Conservation (phyloP, 2,329 filamentous ascomycete species). For the Corinectria fuckeliana region DNA sequence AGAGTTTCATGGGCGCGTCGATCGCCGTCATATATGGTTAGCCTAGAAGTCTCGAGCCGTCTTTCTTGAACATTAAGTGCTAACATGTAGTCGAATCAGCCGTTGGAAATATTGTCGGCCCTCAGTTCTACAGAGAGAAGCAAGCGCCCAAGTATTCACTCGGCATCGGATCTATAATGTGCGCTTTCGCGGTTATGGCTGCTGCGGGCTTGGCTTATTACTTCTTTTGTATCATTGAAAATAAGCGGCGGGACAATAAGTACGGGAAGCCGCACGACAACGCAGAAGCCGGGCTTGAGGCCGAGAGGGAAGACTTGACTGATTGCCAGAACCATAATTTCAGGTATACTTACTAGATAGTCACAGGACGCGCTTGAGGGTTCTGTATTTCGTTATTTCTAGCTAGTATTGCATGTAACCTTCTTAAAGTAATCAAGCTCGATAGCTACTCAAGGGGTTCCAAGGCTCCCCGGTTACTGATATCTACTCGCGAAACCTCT, state of each 20-base stretch:
- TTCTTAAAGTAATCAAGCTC: not conserved
- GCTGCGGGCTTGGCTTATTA: slow-evolving; percentile 30
- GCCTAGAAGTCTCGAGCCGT: not conserved
- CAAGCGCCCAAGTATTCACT: slow-evolving; percentile 39
- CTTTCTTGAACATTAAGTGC: rapidly evolving
- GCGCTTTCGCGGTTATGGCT: slow-evolving; percentile 37
- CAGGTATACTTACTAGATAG: slow-evolving; percentile 23
- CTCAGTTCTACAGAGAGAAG: slow-evolving; percentile 37
- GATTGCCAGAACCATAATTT: slow-evolving; percentile 29
- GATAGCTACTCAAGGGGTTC: not conserved
- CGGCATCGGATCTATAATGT: slow-evolving; percentile 38
- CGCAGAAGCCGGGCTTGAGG: slow-evolving; percentile 7
- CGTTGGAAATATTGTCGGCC: slow-evolving; percentile 41
- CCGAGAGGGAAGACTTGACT: slow-evolving; percentile 21
- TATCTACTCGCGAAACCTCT: not conserved
- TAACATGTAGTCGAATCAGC: slow-evolving; percentile 13
- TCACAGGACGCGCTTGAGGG: too few relatives aligned
- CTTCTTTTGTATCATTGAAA: slow-evolving; percentile 31
- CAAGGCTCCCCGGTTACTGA: not conserved
- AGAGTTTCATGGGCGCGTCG: slow-evolving; percentile 39
- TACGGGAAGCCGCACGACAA: slow-evolving; percentile 17
- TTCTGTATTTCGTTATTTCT: not conserved
- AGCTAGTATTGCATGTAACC: too few relatives aligned
- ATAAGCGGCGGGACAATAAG: slow-evolving; percentile 26
- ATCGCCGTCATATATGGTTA: slow-evolving; percentile 39